Conservation (phyloP, 495 filamentous ascomycete genomes). For the Xylaria telfairii region DNA sequence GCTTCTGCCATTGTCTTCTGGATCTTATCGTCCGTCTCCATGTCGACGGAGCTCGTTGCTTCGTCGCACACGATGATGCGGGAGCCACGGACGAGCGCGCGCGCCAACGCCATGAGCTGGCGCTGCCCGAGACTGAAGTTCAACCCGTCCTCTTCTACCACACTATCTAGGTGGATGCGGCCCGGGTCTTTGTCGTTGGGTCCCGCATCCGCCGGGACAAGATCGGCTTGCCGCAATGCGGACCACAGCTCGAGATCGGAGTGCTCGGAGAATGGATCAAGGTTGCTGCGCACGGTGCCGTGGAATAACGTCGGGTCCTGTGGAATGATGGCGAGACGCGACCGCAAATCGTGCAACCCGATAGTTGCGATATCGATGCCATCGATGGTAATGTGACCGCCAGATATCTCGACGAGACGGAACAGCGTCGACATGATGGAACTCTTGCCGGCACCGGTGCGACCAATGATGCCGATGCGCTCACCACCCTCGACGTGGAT, state of each 20-base stretch:
- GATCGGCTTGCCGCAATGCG: conserved; percentile 80
- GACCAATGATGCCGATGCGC: conserved; percentile 90
- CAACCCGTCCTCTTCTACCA: conserved; percentile 91
- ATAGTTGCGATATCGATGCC: conserved; percentile 86
- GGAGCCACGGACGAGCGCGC: conserved; percentile 82
- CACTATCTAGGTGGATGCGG: conserved; percentile 80
- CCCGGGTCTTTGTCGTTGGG: conserved; percentile 43
- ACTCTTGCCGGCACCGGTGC: conserved; percentile 93
- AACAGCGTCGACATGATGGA: conserved; percentile 94
- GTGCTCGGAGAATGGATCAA: conserved; percentile 91
- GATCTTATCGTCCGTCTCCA: conserved; percentile 96
- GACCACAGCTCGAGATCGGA: conserved; percentile 87
- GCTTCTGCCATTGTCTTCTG: conserved; percentile 86
- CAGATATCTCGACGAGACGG: conserved; percentile 83
- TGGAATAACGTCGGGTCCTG: conserved; percentile 96
- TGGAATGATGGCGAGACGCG: conserved; percentile 90
- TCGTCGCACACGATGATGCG: conserved; percentile 97
- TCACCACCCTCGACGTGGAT: conserved; percentile 85
- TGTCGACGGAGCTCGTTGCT: conserved; percentile 90
- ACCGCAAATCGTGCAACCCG: conserved; percentile 85
- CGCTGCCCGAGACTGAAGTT: conserved; percentile 98
- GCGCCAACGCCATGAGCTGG: conserved; percentile 92
- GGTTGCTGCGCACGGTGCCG: conserved; percentile 86
- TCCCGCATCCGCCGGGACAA: conserved; percentile 63
- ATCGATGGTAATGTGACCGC: conserved; percentile 87